phyloP scores from a whole-genome alignment of 257 asterid genomes.

The Nicotiana paniculata region DNA sequence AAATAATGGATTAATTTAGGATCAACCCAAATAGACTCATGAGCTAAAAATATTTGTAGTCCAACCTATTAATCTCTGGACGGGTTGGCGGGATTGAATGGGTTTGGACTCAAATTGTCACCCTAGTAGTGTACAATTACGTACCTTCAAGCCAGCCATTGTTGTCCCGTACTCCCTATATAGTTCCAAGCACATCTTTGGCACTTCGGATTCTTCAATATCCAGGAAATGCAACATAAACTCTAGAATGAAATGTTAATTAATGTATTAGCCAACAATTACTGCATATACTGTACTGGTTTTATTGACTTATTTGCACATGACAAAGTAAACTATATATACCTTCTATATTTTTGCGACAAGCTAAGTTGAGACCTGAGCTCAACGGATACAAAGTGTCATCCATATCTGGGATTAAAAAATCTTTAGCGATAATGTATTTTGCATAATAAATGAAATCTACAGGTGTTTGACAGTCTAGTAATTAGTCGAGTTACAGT shows the following conservation, averaged over 20 bases:
- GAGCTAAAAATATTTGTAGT: too few relatives aligned
- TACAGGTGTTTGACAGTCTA: neutral
- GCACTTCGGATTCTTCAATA: constrained; percentile 66
- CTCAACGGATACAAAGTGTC: constrained; percentile 88
- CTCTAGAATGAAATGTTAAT: constrained; percentile 25
- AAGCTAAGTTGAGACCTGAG: constrained; percentile 66
- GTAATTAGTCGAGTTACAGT: neutral
- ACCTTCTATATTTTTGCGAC: constrained; percentile 84
- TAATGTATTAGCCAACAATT: neutral
- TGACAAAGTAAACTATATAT: neutral
- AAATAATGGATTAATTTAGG: too few relatives aligned
- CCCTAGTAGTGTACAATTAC: neutral
- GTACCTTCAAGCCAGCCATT: constrained; percentile 89
- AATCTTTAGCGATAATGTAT: neutral
- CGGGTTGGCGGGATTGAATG: too few relatives aligned
- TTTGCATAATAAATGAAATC: neutral
- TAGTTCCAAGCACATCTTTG: constrained; percentile 70
- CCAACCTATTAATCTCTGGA: too few relatives aligned
- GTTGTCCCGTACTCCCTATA: constrained; percentile 86
- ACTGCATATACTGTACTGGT: neutral
- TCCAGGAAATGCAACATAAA: constrained; percentile 59
- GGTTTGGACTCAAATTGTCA: too few relatives aligned
- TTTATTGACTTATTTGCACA: neutral
- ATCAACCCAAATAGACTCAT: too few relatives aligned
- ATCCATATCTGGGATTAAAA: constrained; percentile 55